Evolutionary conservation across 768 basidiomycete genomes (phyloP), one percentile per base, ranked within the genome.

Genomic region (Pleurotus ostreatus): DNA sequence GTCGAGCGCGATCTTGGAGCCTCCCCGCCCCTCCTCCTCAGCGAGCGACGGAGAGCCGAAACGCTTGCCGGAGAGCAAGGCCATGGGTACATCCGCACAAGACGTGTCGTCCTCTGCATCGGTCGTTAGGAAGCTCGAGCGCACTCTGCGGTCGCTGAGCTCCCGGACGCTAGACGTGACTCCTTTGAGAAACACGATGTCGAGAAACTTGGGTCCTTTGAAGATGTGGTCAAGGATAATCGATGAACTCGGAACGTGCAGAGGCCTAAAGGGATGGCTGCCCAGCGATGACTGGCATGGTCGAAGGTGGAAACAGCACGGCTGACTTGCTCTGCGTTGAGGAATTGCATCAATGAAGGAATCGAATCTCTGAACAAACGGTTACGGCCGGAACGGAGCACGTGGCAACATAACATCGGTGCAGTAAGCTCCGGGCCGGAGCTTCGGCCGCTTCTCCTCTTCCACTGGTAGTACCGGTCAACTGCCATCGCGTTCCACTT

Each of bases 141-240:
- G 71, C n/a, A 75, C 67, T 70, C 61, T 70, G 37, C 59, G 18
- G 54, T 74, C 58, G 64, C 55, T 43, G 18, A 75, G 70, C 3
- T 54, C 18, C 13, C 71, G 69, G 58, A 70, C 71, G 49, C 59
- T 58, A 26, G 63, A 45, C 38, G 63, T 63, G 61, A 75, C 73
- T 68, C 74, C 74, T 68, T 75, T 72, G 62, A 75, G 67, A 62
- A 69, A 66, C 39, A 75, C 65, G 49, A 75, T 71, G 59, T 75
- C 72, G 41, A 73, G 67, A 56, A 15, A 48, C 41, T 66, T 69
- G 5, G 62, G 56, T 61, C 60, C 62, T 43, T 72, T 55, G 54
- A 75, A 63, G 62, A 75, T 68, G 59, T 63, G 57, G 54, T 54
- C 55, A 51, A 74, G 66, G 65, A 74, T 61, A 61, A 67, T 67